Evolutionary conservation across 495 filamentous ascomycete species (phyloP), one percentile per base, ranked within the genome.

Genomic region (Hypoxylon cercidicola): DNA sequence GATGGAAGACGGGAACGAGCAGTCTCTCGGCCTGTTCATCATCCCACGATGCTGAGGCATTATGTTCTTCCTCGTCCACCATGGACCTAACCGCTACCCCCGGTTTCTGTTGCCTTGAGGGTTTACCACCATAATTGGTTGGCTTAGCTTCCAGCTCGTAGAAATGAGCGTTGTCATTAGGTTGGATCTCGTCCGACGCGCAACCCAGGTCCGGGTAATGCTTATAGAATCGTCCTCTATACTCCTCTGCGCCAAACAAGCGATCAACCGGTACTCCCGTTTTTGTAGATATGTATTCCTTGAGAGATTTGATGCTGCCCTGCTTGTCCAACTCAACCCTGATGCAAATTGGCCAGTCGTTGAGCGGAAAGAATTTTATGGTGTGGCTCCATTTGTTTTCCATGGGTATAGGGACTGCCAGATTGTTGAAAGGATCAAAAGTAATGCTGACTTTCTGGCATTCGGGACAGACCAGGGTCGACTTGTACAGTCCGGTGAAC

Each of bases 391-490:
- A 95, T 18, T 89, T 78, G 52, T 87, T 90, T 67, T 93, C 88
- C 56, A 96, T 85, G 0, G 95, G 96, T 28, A 99, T 79, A 56
- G 95, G 96, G 20, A 99, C 78, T 0, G 96, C 97, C 28, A 98
- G 76, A 57, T 93, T 95, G 78, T 91, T 97, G 83, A 96, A 99
- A 1, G 95, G 95, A 77, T 99, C 95, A 66, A 99, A 98, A 4
- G 95, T 99, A 62, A 99, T 97, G 82, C 93, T 97, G 77, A 97
- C 89, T 79, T 99, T 99, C 55, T 89, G 84, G 72, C 95, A 99
- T 8, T 79, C 85, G 1, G 94, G 96, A 72, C 95, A 99, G 58
- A 93, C 86, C 40, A 99, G 84, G 4, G 94, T 98, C 23, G 94
- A 97, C 79, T 97, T 97, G 82, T 98, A 99, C 82, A 97, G 92